Base-by-base conservation (phyloP, 768 basidiomycete species). In the Boletus pseudo-olivaceus region DNA sequence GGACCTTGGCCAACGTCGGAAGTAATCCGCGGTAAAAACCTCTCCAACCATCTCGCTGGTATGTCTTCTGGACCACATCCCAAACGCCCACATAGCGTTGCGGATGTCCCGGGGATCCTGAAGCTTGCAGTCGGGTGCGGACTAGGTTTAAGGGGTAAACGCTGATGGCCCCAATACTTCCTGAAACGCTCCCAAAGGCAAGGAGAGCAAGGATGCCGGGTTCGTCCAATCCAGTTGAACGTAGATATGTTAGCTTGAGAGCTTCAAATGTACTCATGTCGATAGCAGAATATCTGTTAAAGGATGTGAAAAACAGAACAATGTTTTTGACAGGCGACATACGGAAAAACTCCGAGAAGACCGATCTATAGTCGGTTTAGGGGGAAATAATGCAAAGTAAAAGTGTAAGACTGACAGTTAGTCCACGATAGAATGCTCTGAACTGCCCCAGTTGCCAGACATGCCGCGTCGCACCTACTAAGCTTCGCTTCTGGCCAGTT, bases 201-300 rank as follows among this genome's bases (percentile, higher is more conserved):
- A 98, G 82, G 30, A 93, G 68, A 27, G 90, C 93, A 49, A 94
- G 78, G 7, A 94, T 83, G 3, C 91, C 90, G 0, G 96, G 93
- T 68, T 99, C 95, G 27, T 93, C 87, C 63, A 87, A 83, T 33
- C 87, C 88, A 6, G 90, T 90, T 32, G 94, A 96, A 48, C 84
- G 82, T 37, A 88, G 75, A 70, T 98, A 98, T 2, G 89, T 85
- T 41, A 94, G 76, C 69, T 98, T 98, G 53, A 99, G 82, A 2
- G 93, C 92, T 74, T 98, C 96, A 55, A 97, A 98, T 4, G 95
- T 95, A 62, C 87, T 90, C 91, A 93, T 96, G 71, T 99, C 96
- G 58, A 98, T 99, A 5, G 96, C 96, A 14, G 91, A 88, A 68
- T 90, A 91, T 54, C 87, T 88, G 67, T 47, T 51, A 35, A 42